Conservation (phyloP, 805 yeast species). For the Candida montana region DNA sequence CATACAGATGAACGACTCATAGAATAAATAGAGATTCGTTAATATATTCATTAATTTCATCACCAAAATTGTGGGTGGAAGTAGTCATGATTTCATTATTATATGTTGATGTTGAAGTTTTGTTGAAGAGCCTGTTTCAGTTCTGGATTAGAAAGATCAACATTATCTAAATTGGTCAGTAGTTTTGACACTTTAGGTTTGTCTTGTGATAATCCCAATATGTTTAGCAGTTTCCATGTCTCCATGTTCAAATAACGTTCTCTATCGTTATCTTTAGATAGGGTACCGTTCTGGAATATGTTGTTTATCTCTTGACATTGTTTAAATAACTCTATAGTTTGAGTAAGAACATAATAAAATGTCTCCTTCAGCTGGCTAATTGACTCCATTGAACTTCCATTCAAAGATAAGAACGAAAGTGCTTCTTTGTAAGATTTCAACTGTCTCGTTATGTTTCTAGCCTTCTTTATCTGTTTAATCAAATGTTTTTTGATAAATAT, state of each 20-base stretch:
- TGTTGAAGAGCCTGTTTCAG: constrained; percentile 16
- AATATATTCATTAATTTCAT: background rate
- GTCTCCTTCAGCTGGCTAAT: constrained; percentile 34
- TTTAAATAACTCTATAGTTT: constrained; percentile 30
- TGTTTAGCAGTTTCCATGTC: constrained; percentile 28
- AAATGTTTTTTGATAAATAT: constrained; percentile 38
- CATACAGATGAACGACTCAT: background rate
- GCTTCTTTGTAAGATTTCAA: constrained; percentile 30
- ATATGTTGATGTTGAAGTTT: constrained; percentile 13
- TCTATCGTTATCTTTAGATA: constrained; percentile 23
- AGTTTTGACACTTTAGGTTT: constrained; percentile 20
- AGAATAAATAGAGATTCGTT: background rate
- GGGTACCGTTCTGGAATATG: background rate
- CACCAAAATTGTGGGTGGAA: too few relatives aligned
- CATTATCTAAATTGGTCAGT: constrained; percentile 16
- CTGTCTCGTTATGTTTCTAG: constrained; percentile 30
- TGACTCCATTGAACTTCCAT: background rate
- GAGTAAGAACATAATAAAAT: constrained; percentile 38
- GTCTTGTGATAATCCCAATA: constrained; percentile 19
- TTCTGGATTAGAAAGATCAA: constrained; percentile 18
- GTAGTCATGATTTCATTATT: too few relatives aligned
- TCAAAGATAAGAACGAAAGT: constrained; percentile 26
- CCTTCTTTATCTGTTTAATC: constrained; percentile 34
- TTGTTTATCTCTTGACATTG: constrained; percentile 11
- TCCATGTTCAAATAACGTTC: constrained; percentile 38